phyloP scores from a whole-genome alignment of 129 eudicot species.

The Tagetes erecta region DNA sequence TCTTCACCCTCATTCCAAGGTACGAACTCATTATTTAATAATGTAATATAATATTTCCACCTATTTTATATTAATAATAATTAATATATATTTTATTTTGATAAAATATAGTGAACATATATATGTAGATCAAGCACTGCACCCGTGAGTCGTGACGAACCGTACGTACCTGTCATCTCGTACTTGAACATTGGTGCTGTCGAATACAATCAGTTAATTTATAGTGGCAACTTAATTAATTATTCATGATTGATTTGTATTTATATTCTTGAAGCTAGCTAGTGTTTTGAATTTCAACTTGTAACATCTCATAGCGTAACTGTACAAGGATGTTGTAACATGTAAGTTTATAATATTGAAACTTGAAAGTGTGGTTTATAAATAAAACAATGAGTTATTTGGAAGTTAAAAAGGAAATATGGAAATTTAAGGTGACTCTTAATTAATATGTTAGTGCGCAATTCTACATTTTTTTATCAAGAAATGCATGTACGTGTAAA shows the following conservation, averaged over 20 bases:
- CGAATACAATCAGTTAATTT: neutral
- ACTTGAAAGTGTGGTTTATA: no score
- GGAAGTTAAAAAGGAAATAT: no score
- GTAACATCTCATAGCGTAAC: no score
- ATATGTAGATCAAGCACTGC: conserved; percentile 12
- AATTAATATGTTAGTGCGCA: no score
- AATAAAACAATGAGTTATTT: no score
- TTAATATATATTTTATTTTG: neutral
- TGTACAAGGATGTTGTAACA: no score
- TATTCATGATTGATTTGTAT: neutral
- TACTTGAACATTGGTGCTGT: conserved; percentile 23
- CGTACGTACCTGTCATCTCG: conserved; percentile 40
- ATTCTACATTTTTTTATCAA: no score
- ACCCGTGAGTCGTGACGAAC: conserved; percentile 24
- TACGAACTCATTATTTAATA: conserved; percentile 9
- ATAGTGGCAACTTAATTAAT: neutral
- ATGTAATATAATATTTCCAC: neutral
- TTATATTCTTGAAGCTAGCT: no score
- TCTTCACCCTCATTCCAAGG: conserved; percentile 35
- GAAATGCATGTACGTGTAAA: no score
- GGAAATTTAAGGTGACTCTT: no score
- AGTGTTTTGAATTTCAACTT: no score
- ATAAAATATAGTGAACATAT: conserved; percentile 18
- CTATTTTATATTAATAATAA: neutral
- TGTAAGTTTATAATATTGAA: no score